Evolutionary conservation across 495 filamentous ascomycete species (phyloP), one percentile per base, ranked within the genome.

Genomic region (Clohesyomyces aquaticus): DNA sequence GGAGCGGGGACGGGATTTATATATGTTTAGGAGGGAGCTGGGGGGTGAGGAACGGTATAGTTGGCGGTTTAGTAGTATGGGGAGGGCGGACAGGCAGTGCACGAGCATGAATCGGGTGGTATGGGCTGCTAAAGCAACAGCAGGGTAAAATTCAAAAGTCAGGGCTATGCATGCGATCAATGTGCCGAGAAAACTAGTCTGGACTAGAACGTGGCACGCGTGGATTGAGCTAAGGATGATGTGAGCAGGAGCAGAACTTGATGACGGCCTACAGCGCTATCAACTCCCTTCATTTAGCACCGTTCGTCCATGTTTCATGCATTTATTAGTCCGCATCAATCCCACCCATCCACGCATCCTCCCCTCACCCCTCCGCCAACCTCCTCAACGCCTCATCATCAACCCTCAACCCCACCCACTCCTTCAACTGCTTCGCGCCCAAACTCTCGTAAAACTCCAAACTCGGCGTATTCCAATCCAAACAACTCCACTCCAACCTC

Each of bases 331-430:
- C 22, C 22, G 21, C 46, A 19, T 25, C n/a, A n/a, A 49, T 49
- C 4, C 8, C 35, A 41, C 35, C 8, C 35, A 18, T 46, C 22
- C 43, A 16, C 43, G 16, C 1, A 49, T 6, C 21, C n/a, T 9
- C 38, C 42, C 2, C 18, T 50, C 46, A 59, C 25, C 56, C 23
- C 63, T 60, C 64, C 0, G 64, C 68, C 48, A 64, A 51, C 56
- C 49, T 67, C 22, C 1, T 51, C 78, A 96, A 77, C 21, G 76
- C 86, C 48, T 89, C 82, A 29, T 87, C 87, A 63, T 94, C 90
- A 16, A 97, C 85, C 74, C 93, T 88, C 90, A 96, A 93, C 63
- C 87, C 86, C 68, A 90, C 84, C 94, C 94, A 98, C 72, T 94
- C 93, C 56, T 82, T 83, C 89, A 91, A 88, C 68, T 77, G 77